These are phyloP conservation scores for Cercospora sp. DNA, from an alignment of 2,329 filamentous ascomycete genomes.

Conservation along the genomic window DNA sequence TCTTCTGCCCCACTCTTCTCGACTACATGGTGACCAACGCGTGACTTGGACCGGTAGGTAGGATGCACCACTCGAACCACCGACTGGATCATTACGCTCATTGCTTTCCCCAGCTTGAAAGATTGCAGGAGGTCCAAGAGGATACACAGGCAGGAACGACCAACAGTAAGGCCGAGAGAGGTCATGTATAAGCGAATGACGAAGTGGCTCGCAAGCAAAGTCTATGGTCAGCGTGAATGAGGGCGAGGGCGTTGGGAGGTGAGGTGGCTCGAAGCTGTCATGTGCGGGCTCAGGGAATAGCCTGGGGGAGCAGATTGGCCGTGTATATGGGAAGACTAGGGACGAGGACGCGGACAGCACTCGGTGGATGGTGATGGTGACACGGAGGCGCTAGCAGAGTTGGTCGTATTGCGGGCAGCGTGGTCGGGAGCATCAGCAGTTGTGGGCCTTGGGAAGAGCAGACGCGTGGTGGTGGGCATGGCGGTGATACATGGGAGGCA, in stretches of 20 bases:
- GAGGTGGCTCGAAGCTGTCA: conserved; percentile 2
- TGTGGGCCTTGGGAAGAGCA: conserved; percentile 12
- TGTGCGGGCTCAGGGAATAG: conserved; percentile 1
- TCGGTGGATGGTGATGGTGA: background rate
- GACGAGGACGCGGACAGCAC: background rate
- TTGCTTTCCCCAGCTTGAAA: conserved; percentile 29
- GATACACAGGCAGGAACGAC: conserved; percentile 27
- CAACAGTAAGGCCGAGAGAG: conserved; percentile 18
- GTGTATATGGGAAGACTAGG: background rate
- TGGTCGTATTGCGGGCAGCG: conserved; percentile 13
- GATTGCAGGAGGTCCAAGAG: conserved; percentile 28
- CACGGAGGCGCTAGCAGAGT: conserved; percentile 19
- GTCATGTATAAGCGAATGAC: conserved; percentile 23
- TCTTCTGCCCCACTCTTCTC: conserved; percentile 36
- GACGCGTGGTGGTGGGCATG: conserved; percentile 18
- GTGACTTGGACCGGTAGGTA: conserved; percentile 29
- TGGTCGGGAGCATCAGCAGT: background rate
- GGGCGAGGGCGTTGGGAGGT: background rate
- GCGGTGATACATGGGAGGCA: conserved; percentile 20
- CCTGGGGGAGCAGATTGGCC: background rate
- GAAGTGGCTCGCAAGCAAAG: background rate
- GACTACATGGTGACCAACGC: conserved; percentile 41
- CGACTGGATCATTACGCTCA: conserved; percentile 32
- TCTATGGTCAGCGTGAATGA: conserved; percentile 1
- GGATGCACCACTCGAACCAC: conserved; percentile 26